Conservation (phyloP, 345 rosid genomes). For the Abelmoschus esculentus region DNA sequence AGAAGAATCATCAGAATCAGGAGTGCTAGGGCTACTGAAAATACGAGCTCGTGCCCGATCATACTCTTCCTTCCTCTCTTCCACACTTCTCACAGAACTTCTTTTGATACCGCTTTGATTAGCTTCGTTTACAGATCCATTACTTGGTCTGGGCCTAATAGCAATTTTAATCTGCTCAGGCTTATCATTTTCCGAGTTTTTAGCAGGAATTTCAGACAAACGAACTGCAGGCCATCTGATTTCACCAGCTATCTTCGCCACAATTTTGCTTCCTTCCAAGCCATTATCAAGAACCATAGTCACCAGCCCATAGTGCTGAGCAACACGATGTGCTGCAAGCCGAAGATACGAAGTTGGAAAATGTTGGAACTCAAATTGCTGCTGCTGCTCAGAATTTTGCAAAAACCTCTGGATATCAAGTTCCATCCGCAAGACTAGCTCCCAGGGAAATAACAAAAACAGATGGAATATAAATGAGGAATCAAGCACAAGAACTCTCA, state of each 20-base stretch:
- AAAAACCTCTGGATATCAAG: constrained; percentile 78
- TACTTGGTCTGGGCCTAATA: constrained; percentile 53
- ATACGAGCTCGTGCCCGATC: too few species aligned
- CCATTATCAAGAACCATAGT: constrained; percentile 67
- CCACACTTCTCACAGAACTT: too few species aligned
- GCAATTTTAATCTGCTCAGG: constrained; percentile 58
- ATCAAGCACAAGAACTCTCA: too few species aligned
- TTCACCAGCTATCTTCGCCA: constrained; percentile 56
- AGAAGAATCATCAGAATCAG: too few species aligned
- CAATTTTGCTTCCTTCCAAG: constrained; percentile 48
- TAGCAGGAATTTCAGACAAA: constrained; percentile 62
- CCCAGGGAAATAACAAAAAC: constrained; percentile 5
- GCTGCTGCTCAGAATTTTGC: constrained; percentile 61
- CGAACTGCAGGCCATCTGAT: constrained; percentile 58
- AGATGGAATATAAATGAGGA: not conserved
- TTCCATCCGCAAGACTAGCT: constrained; percentile 81
- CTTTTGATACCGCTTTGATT: constrained; percentile 41
- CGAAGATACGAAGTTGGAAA: constrained; percentile 87
- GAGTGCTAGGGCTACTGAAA: too few species aligned
- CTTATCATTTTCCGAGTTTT: constrained; percentile 55
- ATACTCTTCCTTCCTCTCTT: too few species aligned
- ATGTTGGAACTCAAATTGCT: constrained; percentile 82
- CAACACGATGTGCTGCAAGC: constrained; percentile 92
- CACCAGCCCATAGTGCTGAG: constrained; percentile 75
- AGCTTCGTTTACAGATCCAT: constrained; percentile 38